A percentile compares a stretch with the other conserved stretches of the same genome.
Conservation (phyloP, 495 filamentous ascomycete species). For the Penicillium ucsense region DNA sequence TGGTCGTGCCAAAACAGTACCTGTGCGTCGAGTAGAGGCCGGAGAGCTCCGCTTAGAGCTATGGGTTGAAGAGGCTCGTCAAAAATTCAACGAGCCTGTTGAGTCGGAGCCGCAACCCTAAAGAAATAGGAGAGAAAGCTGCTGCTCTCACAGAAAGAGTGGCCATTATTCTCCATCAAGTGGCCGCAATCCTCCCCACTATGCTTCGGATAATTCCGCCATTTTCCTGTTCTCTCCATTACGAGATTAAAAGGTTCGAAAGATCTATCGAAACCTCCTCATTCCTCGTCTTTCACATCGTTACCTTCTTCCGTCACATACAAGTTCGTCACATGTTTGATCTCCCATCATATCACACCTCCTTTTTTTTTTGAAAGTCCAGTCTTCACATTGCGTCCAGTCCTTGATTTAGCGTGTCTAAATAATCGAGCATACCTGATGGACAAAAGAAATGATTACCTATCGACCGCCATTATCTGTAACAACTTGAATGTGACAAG, state of each 20-base stretch:
- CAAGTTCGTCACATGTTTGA: too few species aligned
- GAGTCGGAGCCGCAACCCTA: conserved; percentile 33
- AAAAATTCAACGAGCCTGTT: conserved; percentile 44
- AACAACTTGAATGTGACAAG: too few species aligned
- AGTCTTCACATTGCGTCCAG: conserved; percentile 19
- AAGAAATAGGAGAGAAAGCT: conserved; percentile 3
- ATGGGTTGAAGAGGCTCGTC: conserved; percentile 48
- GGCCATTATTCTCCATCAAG: conserved; percentile 5
- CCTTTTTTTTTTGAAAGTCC: not conserved
- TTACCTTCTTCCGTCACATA: too few species aligned
- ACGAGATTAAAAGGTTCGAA: too few species aligned
- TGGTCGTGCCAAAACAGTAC: conserved; percentile 41
- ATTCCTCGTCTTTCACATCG: too few species aligned
- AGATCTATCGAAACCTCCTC: too few species aligned
- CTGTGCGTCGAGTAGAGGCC: conserved; percentile 44
- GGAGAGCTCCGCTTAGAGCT: conserved; percentile 45
- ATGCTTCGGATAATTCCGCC: too few species aligned
- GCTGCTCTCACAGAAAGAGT: too few species aligned
- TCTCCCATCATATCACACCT: not conserved
- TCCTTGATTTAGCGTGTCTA: conserved; percentile 43
- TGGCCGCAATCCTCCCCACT: not conserved
- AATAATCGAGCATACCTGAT: conserved; percentile 41
- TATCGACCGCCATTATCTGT: conserved; percentile 17
- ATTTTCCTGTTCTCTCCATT: too few species aligned
- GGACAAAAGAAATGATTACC: conserved; percentile 32